phyloP scores from a whole-genome alignment of 306 rosid genomes.

The Inga laurina region DNA sequence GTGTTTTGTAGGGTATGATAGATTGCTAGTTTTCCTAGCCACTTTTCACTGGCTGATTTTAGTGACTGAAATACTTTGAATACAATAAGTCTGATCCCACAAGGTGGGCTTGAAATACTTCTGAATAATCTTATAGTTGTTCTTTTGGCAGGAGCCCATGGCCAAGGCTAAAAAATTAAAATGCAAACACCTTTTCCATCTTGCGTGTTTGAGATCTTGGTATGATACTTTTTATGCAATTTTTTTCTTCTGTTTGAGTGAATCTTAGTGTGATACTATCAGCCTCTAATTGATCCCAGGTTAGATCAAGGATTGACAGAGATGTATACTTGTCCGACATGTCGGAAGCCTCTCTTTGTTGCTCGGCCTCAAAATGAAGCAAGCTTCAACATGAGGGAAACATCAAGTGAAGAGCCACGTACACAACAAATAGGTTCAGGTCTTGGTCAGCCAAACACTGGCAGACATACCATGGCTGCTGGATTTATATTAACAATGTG shows the following conservation, averaged over 20 bases:
- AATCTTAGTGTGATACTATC: constrained; percentile 30
- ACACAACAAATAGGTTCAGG: constrained; percentile 86
- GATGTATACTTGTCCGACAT: constrained; percentile 89
- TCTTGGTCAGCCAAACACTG: constrained; percentile 59
- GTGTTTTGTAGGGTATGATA: constrained; percentile 92
- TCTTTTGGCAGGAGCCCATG: constrained; percentile 84
- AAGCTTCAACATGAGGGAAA: constrained; percentile 45
- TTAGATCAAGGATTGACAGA: constrained; percentile 97
- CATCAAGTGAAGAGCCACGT: constrained; percentile 80
- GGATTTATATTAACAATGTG: constrained; percentile 36
- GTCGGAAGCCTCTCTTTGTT: constrained; percentile 93
- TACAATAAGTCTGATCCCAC: no score
- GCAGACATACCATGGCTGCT: constrained; percentile 66
- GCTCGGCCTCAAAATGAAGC: constrained; percentile 65
- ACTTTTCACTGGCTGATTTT: constrained; percentile 29
- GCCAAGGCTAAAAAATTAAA: constrained; percentile 90
- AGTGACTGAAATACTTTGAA: constrained; percentile 26
- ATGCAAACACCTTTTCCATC: constrained; percentile 98
- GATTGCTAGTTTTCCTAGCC: constrained; percentile 11
- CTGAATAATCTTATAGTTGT: constrained; percentile 30
- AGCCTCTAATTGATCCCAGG: constrained; percentile 54
- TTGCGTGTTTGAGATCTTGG: constrained; percentile 98
- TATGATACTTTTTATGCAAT: constrained; percentile 41
- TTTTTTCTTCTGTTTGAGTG: constrained; percentile 25
- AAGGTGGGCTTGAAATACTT: constrained; percentile 20